Evolutionary conservation across 1,284 basidiomycete species (phyloP), one percentile per base, ranked within the genome.

Genomic region (Anthracocystis panici-leucophaei): DNA sequence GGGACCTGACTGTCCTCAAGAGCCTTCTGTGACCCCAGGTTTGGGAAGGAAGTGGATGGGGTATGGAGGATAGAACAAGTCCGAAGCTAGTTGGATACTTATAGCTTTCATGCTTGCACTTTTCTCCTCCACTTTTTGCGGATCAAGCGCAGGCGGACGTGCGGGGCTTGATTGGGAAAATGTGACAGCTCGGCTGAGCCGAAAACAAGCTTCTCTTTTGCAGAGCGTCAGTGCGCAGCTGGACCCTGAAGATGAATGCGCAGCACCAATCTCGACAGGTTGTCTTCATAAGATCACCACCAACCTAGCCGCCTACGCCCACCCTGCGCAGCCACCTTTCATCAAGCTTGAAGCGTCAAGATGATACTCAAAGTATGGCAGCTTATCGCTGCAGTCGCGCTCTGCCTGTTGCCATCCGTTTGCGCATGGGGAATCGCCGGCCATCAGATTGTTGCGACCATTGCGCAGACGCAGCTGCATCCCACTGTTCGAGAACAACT

Each of bases 361-460:
- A 72, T 66, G 59, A 57, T 23, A 27, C 16, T 56, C 45, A 21
- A 20, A 31, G 5, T 16, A 14, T 52, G 27, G 42, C 52, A 54
- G 4, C 3, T 35, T 3, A n/a, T 62, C 12, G n/a, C 50, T 45
- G 55, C 46, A 21, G 50, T 48, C 5, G 12, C 50, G 21, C 57
- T 65, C 14, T 50, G 49, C 48, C 57, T 68, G 6, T 29, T 60
- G 16, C 57, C 65, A 12, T 27, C 20, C 11, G 60, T 45, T n/a
- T 33, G 21, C 29, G 82, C 82, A 18, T 86, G 85, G 84, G 84
- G 85, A 18, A 68, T 77, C 11, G 9, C 81, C 89, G 94, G 94
- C 16, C 94, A 97, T 78, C 92, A 95, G 87, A 92, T 96, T 50
- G 90, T 94, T 1, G 95, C 94, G 2, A 95, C 94, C 6, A 93